phyloP scores from a whole-genome alignment of 2,329 filamentous ascomycete genomes.

The Aureobasidium uvarum region DNA sequence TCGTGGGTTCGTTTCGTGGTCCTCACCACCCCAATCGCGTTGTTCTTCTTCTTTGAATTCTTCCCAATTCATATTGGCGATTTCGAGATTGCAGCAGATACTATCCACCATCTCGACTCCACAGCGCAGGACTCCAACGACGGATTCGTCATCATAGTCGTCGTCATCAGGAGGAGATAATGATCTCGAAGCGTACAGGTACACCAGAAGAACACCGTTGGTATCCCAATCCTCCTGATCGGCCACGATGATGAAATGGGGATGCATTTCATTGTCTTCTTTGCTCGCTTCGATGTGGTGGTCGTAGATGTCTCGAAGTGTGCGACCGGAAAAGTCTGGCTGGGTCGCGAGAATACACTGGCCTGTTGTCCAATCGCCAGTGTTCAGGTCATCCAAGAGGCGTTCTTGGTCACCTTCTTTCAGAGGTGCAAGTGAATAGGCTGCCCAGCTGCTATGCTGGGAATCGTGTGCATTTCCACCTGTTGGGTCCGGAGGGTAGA shows the following conservation, averaged over 20 bases:
- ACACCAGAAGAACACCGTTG: neutral
- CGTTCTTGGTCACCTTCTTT: neutral
- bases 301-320: constrained; percentile 11
- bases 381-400: constrained; percentile 5
- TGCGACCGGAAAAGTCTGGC: constrained; percentile 4
- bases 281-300: neutral
- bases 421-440: neutral
- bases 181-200: neutral
- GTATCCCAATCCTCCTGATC: neutral
- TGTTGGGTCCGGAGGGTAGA: neutral
- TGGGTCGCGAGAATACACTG: neutral
- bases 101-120: constrained; percentile 1
- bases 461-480: neutral
- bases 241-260: constrained; percentile 10
- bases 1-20: neutral
- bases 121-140: constrained; percentile 1
- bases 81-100: neutral
- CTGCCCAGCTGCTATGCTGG: neutral
- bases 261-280: neutral
- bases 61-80: neutral
- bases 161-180: neutral
- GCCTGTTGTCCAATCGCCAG: neutral
- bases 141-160: neutral
- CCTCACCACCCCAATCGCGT: neutral
- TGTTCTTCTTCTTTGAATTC: constrained; percentile 1